These are phyloP conservation scores for Suhomyces sp. DNA, from an alignment of 805 yeast species.

Conservation along the genomic window DNA sequence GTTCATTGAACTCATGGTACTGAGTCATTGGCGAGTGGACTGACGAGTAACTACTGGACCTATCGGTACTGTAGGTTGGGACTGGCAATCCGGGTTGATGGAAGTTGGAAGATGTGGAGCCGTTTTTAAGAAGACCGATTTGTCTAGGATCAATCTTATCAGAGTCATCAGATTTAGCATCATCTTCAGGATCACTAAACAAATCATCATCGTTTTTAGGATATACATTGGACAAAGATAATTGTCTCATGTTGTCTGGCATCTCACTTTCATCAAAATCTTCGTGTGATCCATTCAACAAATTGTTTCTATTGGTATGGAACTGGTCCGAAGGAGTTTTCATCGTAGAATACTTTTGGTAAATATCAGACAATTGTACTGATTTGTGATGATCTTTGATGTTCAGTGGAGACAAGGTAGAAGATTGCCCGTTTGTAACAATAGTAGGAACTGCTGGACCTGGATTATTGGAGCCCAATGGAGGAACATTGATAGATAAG, in stretches of 20 bases:
- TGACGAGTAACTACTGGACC: slow-evolving; percentile 37
- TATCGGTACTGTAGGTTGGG: slow-evolving; percentile 23
- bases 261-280: slow-evolving; percentile 34
- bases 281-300: slow-evolving; percentile 38
- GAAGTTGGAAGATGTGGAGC: slow-evolving; percentile 6
- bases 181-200: slow-evolving; percentile 34
- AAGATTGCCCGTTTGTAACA: slow-evolving; percentile 2
- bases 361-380: slow-evolving; percentile 42
- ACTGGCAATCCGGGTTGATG: slow-evolving; percentile 18
- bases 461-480: not conserved
- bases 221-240: slow-evolving; percentile 28
- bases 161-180: slow-evolving; percentile 21
- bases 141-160: slow-evolving; percentile 19
- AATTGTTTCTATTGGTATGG: slow-evolving; percentile 31
- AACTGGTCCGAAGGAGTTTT: slow-evolving; percentile 42
- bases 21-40: slow-evolving; percentile 45
- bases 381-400: slow-evolving; percentile 28
- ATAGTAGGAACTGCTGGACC: slow-evolving; percentile 2
- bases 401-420: not conserved
- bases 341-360: slow-evolving; percentile 41
- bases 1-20: slow-evolving; percentile 41
- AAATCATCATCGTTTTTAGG: slow-evolving; percentile 39
- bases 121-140: slow-evolving; percentile 15
- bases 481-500: slow-evolving; percentile 3
- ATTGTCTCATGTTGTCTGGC: slow-evolving; percentile 30